Percentiles rank a stretch among this genome's conserved stretches.
phyloP scores from a whole-genome alignment of 2,329 filamentous ascomycete species.

The Xylaria sp. region DNA sequence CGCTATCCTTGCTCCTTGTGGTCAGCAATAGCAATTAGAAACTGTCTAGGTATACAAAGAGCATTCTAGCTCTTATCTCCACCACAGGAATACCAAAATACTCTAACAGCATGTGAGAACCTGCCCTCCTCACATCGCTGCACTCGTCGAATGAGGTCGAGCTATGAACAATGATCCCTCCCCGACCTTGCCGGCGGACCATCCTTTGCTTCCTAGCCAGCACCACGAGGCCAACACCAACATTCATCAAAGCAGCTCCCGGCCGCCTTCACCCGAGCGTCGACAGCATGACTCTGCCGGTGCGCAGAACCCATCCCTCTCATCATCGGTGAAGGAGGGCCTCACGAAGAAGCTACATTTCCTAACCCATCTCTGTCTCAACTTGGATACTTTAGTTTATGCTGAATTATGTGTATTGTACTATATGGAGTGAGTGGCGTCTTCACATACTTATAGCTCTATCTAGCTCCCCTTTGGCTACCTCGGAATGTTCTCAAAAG shows the following conservation, averaged over 20 bases:
- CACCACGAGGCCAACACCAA: slow-evolving; percentile 31
- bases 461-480: background rate
- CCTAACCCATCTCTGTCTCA: slow-evolving; percentile 63
- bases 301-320: slow-evolving; percentile 37
- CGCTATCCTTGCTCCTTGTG: slow-evolving; percentile 14
- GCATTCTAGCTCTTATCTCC: background rate
- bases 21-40: background rate
- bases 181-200: slow-evolving; percentile 49
- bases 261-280: slow-evolving; percentile 19
- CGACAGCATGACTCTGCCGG: slow-evolving; percentile 23
- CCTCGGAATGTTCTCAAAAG: slow-evolving; percentile 2
- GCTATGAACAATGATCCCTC: slow-evolving; percentile 54
- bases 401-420: slow-evolving; percentile 69
- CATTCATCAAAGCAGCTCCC: slow-evolving; percentile 9
- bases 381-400: slow-evolving; percentile 67
- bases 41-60: background rate
- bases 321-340: slow-evolving; percentile 43
- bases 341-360: slow-evolving; percentile 64
- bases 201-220: slow-evolving; percentile 35
- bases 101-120: slow-evolving; percentile 43
- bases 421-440: slow-evolving; percentile 69
- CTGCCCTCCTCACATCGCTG: slow-evolving; percentile 35
- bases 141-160: slow-evolving; percentile 47
- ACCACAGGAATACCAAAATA: slow-evolving; percentile 29
- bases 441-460: background rate